Conservation (phyloP, 352 stramenopile genomes). For the Globisporangium camurandrum region DNA sequence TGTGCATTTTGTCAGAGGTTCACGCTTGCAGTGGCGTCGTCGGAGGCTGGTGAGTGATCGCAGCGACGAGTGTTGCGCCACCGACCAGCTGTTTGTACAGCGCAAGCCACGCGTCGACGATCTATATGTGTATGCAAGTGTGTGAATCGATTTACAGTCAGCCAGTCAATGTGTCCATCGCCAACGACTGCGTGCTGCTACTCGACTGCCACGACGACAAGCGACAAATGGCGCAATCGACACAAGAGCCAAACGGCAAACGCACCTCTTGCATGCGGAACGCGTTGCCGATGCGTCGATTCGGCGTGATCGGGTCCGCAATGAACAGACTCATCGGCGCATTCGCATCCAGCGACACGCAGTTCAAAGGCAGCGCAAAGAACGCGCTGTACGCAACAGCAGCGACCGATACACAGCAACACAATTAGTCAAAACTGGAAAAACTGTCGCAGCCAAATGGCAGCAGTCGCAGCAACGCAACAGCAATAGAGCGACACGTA, state of each 20-base stretch:
- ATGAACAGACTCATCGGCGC: conserved; percentile 55
- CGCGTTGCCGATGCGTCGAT: conserved; percentile 66
- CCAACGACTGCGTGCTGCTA: too few relatives aligned
- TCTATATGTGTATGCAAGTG: conserved; percentile 7
- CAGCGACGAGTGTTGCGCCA: conserved; percentile 16
- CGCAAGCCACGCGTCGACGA: conserved; percentile 28
- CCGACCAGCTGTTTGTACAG: conserved; percentile 26
- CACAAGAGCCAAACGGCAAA: background rate
- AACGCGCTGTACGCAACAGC: conserved; percentile 60
- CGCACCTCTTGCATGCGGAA: conserved; percentile 77
- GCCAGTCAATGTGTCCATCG: too few relatives aligned
- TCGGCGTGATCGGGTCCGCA: conserved; percentile 59
- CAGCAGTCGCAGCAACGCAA: background rate
- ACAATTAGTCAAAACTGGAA: background rate
- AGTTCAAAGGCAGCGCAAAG: conserved; percentile 52
- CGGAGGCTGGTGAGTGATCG: background rate
- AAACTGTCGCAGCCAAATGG: too few relatives aligned
- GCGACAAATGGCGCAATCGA: background rate
- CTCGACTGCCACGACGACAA: background rate
- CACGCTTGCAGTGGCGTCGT: background rate
- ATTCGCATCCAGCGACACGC: conserved; percentile 23
- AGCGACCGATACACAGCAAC: background rate
- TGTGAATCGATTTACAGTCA: too few relatives aligned
- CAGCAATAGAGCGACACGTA: conserved; percentile 16
- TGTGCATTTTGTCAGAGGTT: too few relatives aligned